Evolutionary conservation across 495 filamentous ascomycete genomes (phyloP), one percentile per base, ranked within the genome.

Genomic region (Viridothelium virens): DNA sequence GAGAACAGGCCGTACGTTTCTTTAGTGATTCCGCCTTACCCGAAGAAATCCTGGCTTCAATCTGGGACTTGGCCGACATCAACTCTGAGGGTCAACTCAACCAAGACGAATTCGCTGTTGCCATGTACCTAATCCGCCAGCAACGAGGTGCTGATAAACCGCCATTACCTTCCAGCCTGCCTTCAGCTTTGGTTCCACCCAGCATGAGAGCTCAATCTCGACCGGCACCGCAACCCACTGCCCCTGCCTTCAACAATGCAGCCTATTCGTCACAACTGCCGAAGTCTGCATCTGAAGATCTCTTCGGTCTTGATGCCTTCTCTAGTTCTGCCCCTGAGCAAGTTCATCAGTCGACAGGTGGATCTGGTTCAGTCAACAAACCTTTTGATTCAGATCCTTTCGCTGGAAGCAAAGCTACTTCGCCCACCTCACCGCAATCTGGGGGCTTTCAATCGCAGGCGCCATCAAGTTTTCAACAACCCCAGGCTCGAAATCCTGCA

Each of bases 21-120:
- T 92, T 98, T 74, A 91, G 89, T 74, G 90, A 96, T 74, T 96
- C 93, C 1, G 88, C 89, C 64, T 81, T 98, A 9, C 83, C 91
- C 0, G 93, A 97, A 70, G 95, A 96, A 73, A 86, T 85, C 7
- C 82, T 98, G 18, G 94, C 95, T n/a, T 87, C 91, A 70, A 95
- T 98, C 67, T 98, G 94, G 94, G 95, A 98, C 74, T 82, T 98
- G 33, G 89, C 95, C 5, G 93, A 97, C 80, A 94, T 97, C 74
- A 89, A 89, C 69, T 92, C 90, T 16, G 89, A 92, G 64, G 94
- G 94, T 10, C 87, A 87, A 65, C 80, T 98, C 48, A 91, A 81
- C 41, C 82, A 84, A 65, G 94, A 98, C 74, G 92, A 95, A 72
- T 98, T 98, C 73, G 93, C 94, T 0, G 92, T 98, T 62, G 94